Evolutionary conservation across 116 monocot species (phyloP), one percentile per base, ranked within the genome.

Genomic region (Cymodocea nodosa): DNA sequence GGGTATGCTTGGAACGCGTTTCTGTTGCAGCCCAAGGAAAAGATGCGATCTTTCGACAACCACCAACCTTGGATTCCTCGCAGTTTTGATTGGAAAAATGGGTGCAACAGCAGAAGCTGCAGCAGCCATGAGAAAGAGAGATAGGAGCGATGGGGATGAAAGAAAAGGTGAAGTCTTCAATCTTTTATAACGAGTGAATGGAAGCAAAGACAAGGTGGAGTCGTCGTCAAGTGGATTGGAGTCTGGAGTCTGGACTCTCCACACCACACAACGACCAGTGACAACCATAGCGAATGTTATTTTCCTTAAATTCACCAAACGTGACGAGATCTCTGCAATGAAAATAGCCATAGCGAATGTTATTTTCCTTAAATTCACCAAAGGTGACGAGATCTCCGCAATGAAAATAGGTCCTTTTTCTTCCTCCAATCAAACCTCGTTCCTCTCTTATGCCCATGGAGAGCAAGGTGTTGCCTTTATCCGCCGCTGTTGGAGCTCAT

Each of bases 31-130:
- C 54, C 54, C 40, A 40, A 30, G 30, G 30, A 30, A 20, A 50
- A 64, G 48, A 64, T 39, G 39, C 15, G 49, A 10, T 11, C 40
- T 13, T 23, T 64, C 48, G 64, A 23, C 13, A 20, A 64, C 49
- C 48, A 64, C 49, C 48, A 40, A 50, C 15, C 23, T 49, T 13
- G 23, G 48, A 11, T 20, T 64, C 22, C 18, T 10, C 2, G 12
- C 44, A 50, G 39, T 20, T 16, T 64, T 18, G 19, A 64, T 18
- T 48, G 65, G 50, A 51, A 50, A 65, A 49, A 65, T 40, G 24
- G 30, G 50, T 65, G 49, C 50, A 65, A 51, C 50, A 51, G 65
- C 50, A 15, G 65, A 65, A 50, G 65, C 30, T 65, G 65, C 65
- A 50, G 64, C 23, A 30, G 65, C 65, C 65, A 65, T 65, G 50